These are phyloP conservation scores for Colletotrichum costaricense DNA, from an alignment of 2,329 filamentous ascomycete species.

Conservation along the genomic window DNA sequence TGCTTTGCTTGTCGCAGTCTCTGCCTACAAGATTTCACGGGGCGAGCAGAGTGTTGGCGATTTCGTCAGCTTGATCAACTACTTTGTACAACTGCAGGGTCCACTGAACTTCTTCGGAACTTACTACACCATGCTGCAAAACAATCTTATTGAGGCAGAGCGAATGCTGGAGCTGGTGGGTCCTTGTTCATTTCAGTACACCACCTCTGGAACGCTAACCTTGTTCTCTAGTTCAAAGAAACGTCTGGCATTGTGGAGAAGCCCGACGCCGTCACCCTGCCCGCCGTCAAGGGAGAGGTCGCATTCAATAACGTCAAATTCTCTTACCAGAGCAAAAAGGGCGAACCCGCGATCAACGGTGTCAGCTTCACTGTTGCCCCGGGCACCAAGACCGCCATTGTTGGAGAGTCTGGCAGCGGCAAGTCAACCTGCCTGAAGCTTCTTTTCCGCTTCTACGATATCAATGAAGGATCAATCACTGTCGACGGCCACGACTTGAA, in stretches of 20 bases:
- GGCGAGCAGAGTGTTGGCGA: conserved; percentile 64
- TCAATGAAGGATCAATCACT: conserved; percentile 55
- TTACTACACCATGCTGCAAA: conserved; percentile 58
- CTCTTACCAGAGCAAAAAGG: conserved; percentile 52
- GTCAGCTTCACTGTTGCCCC: conserved; percentile 55
- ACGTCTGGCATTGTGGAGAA: conserved; percentile 55
- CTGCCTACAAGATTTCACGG: conserved; percentile 70
- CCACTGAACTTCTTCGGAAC: conserved; percentile 71
- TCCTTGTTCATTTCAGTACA: accelerated
- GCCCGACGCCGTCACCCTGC: conserved; percentile 48
- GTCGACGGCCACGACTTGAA: conserved; percentile 59
- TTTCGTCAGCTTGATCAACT: conserved; percentile 67
- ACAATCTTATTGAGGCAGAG: conserved; percentile 58
- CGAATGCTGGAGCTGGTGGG: conserved; percentile 56
- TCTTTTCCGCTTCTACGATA: conserved; percentile 63
- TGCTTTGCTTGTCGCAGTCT: conserved; percentile 69
- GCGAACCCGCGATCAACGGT: conserved; percentile 50
- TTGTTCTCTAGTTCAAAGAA: conserved; percentile 51
- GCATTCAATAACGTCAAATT: conserved; percentile 56
- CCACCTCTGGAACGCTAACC: conserved; percentile 30
- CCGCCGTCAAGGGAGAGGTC: conserved; percentile 49
- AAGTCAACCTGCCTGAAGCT: conserved; percentile 62
- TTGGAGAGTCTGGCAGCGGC: conserved; percentile 58
- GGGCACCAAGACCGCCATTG: conserved; percentile 58
- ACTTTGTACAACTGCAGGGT: conserved; percentile 70